Percentiles rank a stretch among this genome's conserved stretches.
Conservation (phyloP, 805 yeast genomes). For the Yarrowia keelungensis region DNA sequence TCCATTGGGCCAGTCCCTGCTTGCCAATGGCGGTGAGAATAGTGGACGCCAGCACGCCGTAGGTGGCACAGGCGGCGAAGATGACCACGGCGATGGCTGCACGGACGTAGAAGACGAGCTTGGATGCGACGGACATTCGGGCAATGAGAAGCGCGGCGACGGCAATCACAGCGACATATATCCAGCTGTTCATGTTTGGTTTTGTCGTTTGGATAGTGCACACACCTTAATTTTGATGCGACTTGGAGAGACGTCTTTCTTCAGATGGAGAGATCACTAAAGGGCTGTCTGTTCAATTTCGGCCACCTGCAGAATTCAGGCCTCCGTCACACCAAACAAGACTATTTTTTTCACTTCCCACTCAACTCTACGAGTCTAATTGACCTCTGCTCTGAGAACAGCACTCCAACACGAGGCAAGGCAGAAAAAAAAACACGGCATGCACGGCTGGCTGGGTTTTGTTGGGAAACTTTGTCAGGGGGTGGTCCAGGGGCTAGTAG, state of each 20-base stretch:
- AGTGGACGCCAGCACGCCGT: constrained; percentile 79
- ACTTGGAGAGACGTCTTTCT: too few species aligned
- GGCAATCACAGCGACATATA: constrained; percentile 34
- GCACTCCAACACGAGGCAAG: too few species aligned
- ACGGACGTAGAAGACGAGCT: constrained; percentile 33
- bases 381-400: neutral
- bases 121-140: constrained; percentile 36
- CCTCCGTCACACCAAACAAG: too few species aligned
- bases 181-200: constrained; percentile 39
- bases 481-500: neutral
- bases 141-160: constrained; percentile 2
- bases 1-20: constrained; percentile 82
- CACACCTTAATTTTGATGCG: constrained; percentile 26
- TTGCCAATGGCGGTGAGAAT: constrained; percentile 71
- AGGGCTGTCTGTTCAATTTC: too few species aligned
- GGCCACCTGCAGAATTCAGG: too few species aligned
- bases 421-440: neutral
- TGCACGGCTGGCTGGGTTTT: constrained; percentile 22
- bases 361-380: constrained; percentile 1
- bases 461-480: constrained; percentile 34
- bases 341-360: neutral
- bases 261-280: too few species aligned
- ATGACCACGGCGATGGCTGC: constrained; percentile 30
- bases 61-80: constrained; percentile 39
- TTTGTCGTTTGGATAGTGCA: neutral